phyloP scores from a whole-genome alignment of 768 basidiomycete species.

The Paxillus involutus region DNA sequence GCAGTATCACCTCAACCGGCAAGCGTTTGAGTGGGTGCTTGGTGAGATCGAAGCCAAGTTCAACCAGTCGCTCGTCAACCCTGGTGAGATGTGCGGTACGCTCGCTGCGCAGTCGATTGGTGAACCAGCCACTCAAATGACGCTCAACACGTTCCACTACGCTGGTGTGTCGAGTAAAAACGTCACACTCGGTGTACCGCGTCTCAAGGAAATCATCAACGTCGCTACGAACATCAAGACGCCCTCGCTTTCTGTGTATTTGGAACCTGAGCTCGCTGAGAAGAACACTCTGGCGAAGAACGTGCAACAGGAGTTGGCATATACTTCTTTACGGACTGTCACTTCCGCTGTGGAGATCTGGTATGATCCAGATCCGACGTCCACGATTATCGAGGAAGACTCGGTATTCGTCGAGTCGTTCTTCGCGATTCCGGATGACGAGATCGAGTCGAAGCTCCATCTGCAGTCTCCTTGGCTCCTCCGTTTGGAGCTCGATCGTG shows the following conservation, averaged over 20 bases:
- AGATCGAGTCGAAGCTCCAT: constrained; percentile 86
- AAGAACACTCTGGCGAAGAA: constrained; percentile 73
- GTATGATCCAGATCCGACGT: constrained; percentile 91
- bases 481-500: constrained; percentile 93
- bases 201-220: constrained; percentile 99
- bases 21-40: constrained; percentile 97
- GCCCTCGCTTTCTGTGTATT: constrained; percentile 91
- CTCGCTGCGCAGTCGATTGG: constrained; percentile 98
- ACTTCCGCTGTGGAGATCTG: constrained; percentile 96
- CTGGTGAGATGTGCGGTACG: constrained; percentile 99
- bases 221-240: constrained; percentile 99
- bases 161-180: constrained; percentile 99
- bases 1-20: constrained; percentile 81
- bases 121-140: constrained; percentile 99
- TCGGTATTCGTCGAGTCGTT: constrained; percentile 95
- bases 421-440: constrained; percentile 99
- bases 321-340: constrained; percentile 90
- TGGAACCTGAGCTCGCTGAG: constrained; percentile 66
- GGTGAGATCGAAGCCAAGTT: constrained; percentile 95
- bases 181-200: constrained; percentile 98
- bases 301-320: constrained; percentile 91
- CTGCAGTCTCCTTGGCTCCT: constrained; percentile 97
- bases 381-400: constrained; percentile 97
- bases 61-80: constrained; percentile 88
- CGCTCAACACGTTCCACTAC: constrained; percentile 99